Evolutionary conservation across 176 grass and related monocot species (phyloP), one percentile per base, ranked within the genome.

Genomic region (Zoysia japonica): DNA sequence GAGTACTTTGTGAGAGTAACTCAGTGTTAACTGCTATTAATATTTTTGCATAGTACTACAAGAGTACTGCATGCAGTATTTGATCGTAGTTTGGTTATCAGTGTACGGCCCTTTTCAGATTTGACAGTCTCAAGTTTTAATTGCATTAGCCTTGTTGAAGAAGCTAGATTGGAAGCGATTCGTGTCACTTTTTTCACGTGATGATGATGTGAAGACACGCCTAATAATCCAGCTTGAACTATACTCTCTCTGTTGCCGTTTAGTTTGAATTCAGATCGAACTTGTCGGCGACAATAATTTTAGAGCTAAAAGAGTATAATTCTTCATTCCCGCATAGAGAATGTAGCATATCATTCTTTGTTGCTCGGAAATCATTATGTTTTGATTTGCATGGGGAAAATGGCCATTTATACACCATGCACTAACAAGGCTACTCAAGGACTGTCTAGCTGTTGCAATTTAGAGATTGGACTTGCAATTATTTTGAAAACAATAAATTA

Each of bases 1-100:
- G 15, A 66, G 75, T 77, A 78, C 47, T 12, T 41, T 65, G 35
- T 14, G 12, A 67, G 71, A 67, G 48, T 47, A 75, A 70, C 11
- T 70, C 59, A 17, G 2, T 35, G 14, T 52, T 71, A 55, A 84
- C 8, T 63, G n/a, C 4, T 37, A 14, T 53, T 69, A 12, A 17
- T 9, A 64, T 84, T 63, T 44, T 12, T 45, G 46, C 0, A 65
- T n/a, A 10, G 39, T 14, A 61, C 54, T 16, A 51, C 1, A 11
- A 8, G 9, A 56, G 54, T 56, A n/a, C 15, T n/a, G 28, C 28
- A 28, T 37, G 38, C 45, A 69, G n/a, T 52, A 7, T n/a, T 11
- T 52, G 42, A 20, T 28, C 61, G 11, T 47, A 54, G 35, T 56
- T 65, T 54, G 37, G 7, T 9, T 72, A 16, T 38, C 66, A 54